Evolutionary conservation across 306 rosid species (phyloP).

Genomic region (Bauhinia variegata): DNA sequence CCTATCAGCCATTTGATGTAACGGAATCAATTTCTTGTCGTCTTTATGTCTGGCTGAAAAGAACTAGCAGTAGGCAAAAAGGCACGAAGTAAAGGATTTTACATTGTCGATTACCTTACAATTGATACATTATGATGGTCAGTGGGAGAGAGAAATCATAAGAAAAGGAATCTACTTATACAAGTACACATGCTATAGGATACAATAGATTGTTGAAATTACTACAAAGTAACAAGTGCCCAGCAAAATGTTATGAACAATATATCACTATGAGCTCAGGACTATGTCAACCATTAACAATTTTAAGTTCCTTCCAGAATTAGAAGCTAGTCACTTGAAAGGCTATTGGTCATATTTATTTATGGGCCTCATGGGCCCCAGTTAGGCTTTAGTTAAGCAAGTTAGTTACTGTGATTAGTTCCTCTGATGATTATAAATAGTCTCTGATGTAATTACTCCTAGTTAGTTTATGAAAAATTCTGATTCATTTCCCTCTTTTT

Average conservation of each 20-base stretch:
- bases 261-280: constrained; percentile 9
- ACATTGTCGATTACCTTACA: background rate
- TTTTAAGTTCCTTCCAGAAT: constrained; percentile 1
- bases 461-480: too few relatives aligned
- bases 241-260: background rate
- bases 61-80: background rate
- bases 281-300: constrained; percentile 1
- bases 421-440: too few relatives aligned
- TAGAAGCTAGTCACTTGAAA: background rate
- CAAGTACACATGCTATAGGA: background rate
- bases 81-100: constrained; percentile 14
- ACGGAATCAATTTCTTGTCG: background rate
- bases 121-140: too few relatives aligned
- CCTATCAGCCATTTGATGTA: background rate
- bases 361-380: too few relatives aligned
- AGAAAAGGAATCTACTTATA: background rate
- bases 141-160: constrained; percentile 5
- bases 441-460: too few relatives aligned
- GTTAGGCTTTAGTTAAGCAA: too few relatives aligned
- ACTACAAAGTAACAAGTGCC: constrained; percentile 4
- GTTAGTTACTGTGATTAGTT: too few relatives aligned
- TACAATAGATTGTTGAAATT: background rate
- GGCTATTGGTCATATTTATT: too few relatives aligned
- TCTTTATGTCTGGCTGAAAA: constrained; percentile 9
- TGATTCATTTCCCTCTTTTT: too few relatives aligned